Evolutionary conservation across 768 basidiomycete species (phyloP).

Genomic region (Leccinum truebloodii): DNA sequence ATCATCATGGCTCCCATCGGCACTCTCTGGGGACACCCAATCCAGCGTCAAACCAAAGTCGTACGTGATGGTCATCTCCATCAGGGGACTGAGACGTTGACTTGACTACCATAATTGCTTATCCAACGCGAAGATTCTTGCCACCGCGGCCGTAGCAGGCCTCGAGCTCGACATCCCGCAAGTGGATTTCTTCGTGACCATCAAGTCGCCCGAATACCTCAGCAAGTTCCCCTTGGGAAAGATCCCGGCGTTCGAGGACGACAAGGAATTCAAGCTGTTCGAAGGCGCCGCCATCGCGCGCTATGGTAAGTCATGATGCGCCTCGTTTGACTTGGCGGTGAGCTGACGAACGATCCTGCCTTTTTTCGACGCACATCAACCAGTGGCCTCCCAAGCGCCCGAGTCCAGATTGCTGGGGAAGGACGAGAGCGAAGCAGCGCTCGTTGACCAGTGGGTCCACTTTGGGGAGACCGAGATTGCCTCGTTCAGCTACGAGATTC

Average conservation of each 20-base stretch:
- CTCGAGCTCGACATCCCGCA: slow-evolving; percentile 27
- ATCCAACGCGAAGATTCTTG: slow-evolving; percentile 23
- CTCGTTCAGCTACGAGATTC: slow-evolving; percentile 20
- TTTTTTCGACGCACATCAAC: neutral
- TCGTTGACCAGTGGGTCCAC: slow-evolving; percentile 35
- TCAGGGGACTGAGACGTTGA: neutral
- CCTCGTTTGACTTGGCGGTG: neutral
- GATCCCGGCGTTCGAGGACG: slow-evolving; percentile 28
- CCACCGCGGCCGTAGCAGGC: slow-evolving; percentile 24
- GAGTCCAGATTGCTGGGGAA: slow-evolving; percentile 30
- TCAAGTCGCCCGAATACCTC: slow-evolving; percentile 29
- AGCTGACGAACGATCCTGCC: neutral
- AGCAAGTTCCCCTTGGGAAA: slow-evolving; percentile 33
- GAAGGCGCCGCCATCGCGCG: slow-evolving; percentile 33
- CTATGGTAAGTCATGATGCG: slow-evolving; percentile 17
- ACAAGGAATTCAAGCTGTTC: slow-evolving; percentile 24
- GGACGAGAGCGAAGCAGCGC: slow-evolving; percentile 22
- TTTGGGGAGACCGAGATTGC: slow-evolving; percentile 31
- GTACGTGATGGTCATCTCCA: slow-evolving; percentile 17
- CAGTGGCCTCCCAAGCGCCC: slow-evolving; percentile 30
- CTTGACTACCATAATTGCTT: neutral
- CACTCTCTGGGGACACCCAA: slow-evolving; percentile 25
- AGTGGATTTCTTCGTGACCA: slow-evolving; percentile 28
- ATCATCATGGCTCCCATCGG: slow-evolving; percentile 31
- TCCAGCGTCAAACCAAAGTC: slow-evolving; percentile 31